These are phyloP conservation scores for Medicago arabica DNA, from an alignment of 306 rosid genomes.

Conservation along the genomic window DNA sequence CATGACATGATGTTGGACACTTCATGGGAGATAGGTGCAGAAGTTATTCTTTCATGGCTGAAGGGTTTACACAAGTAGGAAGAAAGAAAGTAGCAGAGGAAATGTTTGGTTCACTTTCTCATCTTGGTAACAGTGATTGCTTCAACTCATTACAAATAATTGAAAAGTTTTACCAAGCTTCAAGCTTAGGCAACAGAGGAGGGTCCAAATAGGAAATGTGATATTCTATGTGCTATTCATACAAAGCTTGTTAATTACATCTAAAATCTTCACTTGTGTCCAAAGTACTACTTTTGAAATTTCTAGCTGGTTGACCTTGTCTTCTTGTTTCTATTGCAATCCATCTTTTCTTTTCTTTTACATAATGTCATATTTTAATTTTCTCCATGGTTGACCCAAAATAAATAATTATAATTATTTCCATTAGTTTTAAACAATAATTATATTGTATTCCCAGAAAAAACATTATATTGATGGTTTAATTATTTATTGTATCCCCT, in stretches of 20 bases:
- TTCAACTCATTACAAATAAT: constrained; percentile 6
- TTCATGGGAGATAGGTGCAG: constrained; percentile 79
- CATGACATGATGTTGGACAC: constrained; percentile 92
- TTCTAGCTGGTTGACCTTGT: constrained; percentile 15
- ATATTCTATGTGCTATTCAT: neutral
- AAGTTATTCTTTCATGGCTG: constrained; percentile 72
- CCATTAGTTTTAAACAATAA: neutral
- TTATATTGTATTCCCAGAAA: neutral
- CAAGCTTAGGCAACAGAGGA: constrained; percentile 17
- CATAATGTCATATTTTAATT: constrained; percentile 4
- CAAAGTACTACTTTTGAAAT: neutral
- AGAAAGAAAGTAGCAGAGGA: constrained; percentile 15
- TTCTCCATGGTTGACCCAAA: neutral
- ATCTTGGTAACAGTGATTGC: neutral
- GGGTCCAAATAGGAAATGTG: constrained; percentile 28
- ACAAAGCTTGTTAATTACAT: neutral
- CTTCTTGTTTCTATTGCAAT: constrained; percentile 11
- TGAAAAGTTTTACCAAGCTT: constrained; percentile 19
- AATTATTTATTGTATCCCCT: too few relatives aligned
- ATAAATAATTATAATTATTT: neutral
- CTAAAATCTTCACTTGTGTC: neutral
- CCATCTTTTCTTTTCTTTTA: constrained; percentile 3
- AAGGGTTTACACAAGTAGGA: constrained; percentile 43
- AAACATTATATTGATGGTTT: too few relatives aligned
- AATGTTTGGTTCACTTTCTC: constrained; percentile 13